phyloP scores from a whole-genome alignment of 2,329 filamentous ascomycete genomes.

The Sarocladiaceae sp. region DNA sequence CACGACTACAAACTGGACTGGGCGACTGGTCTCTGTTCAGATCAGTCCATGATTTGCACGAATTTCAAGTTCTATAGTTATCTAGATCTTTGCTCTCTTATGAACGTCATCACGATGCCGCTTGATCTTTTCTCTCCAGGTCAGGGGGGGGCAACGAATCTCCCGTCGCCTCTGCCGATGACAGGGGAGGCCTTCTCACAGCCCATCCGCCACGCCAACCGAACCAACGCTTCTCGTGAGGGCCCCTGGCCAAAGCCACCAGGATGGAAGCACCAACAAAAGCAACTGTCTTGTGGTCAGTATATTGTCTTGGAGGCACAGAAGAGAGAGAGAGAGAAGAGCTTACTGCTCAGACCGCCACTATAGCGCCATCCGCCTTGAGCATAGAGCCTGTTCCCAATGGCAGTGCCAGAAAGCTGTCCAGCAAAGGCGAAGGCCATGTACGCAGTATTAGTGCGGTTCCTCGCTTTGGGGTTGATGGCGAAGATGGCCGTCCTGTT shows the following conservation, averaged over 20 bases:
- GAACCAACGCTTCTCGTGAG: constrained; percentile 24
- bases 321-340: not conserved
- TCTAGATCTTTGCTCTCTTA: too few species aligned
- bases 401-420: constrained; percentile 63
- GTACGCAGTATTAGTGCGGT: constrained; percentile 74
- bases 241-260: constrained; percentile 23
- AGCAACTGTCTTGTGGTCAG: constrained; percentile 14
- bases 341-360: constrained; percentile 29
- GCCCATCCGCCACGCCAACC: constrained; percentile 25
- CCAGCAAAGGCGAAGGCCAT: constrained; percentile 73
- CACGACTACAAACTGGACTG: too few species aligned
- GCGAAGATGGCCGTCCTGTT: constrained; percentile 65
- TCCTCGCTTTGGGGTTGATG: constrained; percentile 64
- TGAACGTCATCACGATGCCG: too few species aligned
- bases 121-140: too few species aligned
- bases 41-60: too few species aligned
- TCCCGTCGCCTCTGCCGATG: too few species aligned
- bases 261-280: constrained; percentile 19
- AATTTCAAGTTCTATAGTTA: too few species aligned
- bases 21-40: too few species aligned
- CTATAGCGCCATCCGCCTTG: constrained; percentile 45
- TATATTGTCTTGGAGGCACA: not conserved
- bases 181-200: too few species aligned
- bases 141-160: too few species aligned
- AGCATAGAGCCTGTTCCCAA: constrained; percentile 47